A percentile compares a stretch with the other conserved stretches of the same genome.
Conservation (phyloP, 768 basidiomycete genomes). For the Mycena vitilis region DNA sequence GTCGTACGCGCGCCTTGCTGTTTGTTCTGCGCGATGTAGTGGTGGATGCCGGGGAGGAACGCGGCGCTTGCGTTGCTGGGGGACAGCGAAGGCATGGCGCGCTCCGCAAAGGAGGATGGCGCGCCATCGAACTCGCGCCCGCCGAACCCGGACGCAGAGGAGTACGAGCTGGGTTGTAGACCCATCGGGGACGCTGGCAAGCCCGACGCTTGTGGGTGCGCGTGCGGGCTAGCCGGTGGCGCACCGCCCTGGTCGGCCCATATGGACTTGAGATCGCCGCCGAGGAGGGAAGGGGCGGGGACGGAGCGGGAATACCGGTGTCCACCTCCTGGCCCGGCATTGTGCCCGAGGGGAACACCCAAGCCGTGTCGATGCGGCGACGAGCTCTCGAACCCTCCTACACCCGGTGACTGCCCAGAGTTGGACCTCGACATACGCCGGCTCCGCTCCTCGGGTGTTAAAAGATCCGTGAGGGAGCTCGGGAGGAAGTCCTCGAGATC, state of each 20-base stretch:
- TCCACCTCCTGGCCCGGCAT: slow-evolving; percentile 40
- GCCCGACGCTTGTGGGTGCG: slow-evolving; percentile 35
- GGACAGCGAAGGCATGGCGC: slow-evolving; percentile 44
- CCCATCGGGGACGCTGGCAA: slow-evolving; percentile 42
- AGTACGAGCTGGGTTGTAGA: slow-evolving; percentile 56
- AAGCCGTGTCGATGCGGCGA: slow-evolving; percentile 36
- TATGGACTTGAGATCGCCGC: slow-evolving; percentile 77
- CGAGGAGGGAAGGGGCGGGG: slow-evolving; percentile 79
- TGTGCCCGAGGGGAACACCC: slow-evolving; percentile 32
- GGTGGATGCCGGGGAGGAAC: slow-evolving; percentile 80
- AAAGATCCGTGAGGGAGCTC: slow-evolving; percentile 85
- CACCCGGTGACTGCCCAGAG: slow-evolving; percentile 52
- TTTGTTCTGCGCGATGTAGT: slow-evolving; percentile 56
- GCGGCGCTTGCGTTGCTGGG: slow-evolving; percentile 87
- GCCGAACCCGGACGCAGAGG: slow-evolving; percentile 59
- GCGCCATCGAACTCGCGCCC: slow-evolving; percentile 20
- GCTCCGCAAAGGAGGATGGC: slow-evolving; percentile 43
- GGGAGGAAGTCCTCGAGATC: slow-evolving; percentile 93
- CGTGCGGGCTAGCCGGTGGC: neutral
- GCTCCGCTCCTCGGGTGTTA: slow-evolving; percentile 89
- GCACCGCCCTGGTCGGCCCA: slow-evolving; percentile 70
- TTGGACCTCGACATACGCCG: slow-evolving; percentile 85
- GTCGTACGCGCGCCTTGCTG: slow-evolving; percentile 49
- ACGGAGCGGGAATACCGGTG: slow-evolving; percentile 89
- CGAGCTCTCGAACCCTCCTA: slow-evolving; percentile 19